phyloP scores from a whole-genome alignment of 2,329 filamentous ascomycete genomes.

The Scopulariopsis brevicaulis region DNA sequence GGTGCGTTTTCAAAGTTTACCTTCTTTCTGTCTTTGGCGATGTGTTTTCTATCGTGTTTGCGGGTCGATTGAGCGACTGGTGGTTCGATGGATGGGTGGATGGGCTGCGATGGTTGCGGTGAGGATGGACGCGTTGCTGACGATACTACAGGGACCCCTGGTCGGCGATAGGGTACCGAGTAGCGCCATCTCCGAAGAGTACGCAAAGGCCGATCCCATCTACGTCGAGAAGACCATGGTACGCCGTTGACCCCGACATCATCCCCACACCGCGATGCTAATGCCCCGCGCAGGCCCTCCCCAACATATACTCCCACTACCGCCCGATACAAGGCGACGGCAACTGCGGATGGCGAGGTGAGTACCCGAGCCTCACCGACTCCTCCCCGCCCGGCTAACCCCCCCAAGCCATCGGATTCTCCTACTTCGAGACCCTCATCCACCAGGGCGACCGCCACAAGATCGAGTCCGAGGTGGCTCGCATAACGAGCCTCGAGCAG shows the following conservation, averaged over 20 bases:
- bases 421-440: slow-evolving; percentile 81
- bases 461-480: slow-evolving; percentile 58
- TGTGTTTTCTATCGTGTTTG: not conserved
- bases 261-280: not conserved
- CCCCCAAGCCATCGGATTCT: slow-evolving; percentile 70
- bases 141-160: slow-evolving; percentile 55
- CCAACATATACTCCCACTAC: slow-evolving; percentile 76
- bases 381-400: not conserved
- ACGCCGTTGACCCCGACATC: slow-evolving; percentile 18
- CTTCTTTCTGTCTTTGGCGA: not conserved
- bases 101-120: not conserved
- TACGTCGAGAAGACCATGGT: slow-evolving; percentile 84
- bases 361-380: slow-evolving; percentile 20
- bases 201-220: slow-evolving; percentile 75
- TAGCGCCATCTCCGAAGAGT: slow-evolving; percentile 69
- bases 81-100: not conserved
- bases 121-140: not conserved
- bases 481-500: slow-evolving; percentile 60
- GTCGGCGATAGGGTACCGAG: slow-evolving; percentile 71
- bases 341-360: slow-evolving; percentile 97
- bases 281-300: slow-evolving; percentile 48
- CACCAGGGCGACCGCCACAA: slow-evolving; percentile 51
- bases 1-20: slow-evolving; percentile 24
- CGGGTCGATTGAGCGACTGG: not conserved
- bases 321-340: slow-evolving; percentile 85